A percentile compares a stretch with the other conserved stretches of the same genome.
Evolutionary conservation across 2,329 filamentous ascomycete genomes (phyloP).

Genomic region (Arthrobotrys entomopaga): DNA sequence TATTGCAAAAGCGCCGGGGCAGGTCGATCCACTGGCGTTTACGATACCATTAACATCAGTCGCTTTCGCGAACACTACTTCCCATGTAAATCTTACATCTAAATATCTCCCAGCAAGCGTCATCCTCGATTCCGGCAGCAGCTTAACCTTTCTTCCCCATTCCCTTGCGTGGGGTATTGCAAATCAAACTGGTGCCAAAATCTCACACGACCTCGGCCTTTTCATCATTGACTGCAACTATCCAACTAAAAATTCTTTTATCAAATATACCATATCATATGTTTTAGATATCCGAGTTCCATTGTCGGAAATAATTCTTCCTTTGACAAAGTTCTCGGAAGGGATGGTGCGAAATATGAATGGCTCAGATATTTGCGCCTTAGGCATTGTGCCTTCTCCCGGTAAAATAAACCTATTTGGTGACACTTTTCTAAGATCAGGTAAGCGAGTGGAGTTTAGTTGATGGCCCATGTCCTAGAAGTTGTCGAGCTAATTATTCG

Average conservation of each 20-base stretch:
- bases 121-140: constrained; percentile 72
- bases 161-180: constrained; percentile 55
- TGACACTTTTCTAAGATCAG: constrained; percentile 46
- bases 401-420: constrained; percentile 38
- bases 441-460: background rate
- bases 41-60: constrained; percentile 38
- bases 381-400: constrained; percentile 33
- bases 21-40: constrained; percentile 33
- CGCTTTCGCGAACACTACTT: constrained; percentile 34
- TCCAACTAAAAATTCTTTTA: constrained; percentile 62
- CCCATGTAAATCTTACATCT: constrained; percentile 63
- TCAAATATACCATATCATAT: constrained; percentile 69
- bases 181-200: constrained; percentile 64
- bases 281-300: constrained; percentile 67
- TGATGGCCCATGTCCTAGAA: too few species aligned
- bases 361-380: constrained; percentile 46
- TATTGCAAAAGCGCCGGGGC: constrained; percentile 54
- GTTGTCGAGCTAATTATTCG: background rate
- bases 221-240: constrained; percentile 73
- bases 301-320: constrained; percentile 67
- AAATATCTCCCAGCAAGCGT: constrained; percentile 69
- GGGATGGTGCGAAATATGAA: constrained; percentile 28
- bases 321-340: constrained; percentile 42
- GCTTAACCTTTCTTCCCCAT: constrained; percentile 58
- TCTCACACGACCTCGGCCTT: constrained; percentile 66